phyloP scores from a whole-genome alignment of 169 alveolate genomes.

The Cyclospora cayetanensis region DNA sequence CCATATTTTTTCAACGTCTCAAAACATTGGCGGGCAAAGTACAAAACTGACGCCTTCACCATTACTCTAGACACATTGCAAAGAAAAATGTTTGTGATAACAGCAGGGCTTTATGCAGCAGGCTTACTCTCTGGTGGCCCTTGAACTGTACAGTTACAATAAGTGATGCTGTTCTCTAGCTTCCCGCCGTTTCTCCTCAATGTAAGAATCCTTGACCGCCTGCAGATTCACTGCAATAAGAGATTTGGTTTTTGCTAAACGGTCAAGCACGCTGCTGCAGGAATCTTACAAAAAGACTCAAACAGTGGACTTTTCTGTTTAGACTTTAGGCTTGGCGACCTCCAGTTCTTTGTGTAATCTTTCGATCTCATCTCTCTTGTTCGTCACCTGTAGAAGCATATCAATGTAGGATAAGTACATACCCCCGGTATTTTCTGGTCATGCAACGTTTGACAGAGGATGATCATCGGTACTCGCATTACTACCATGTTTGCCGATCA shows the following conservation, averaged over 20 bases:
- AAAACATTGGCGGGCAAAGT: not conserved
- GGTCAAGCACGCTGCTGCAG: no score
- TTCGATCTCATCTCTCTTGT: constrained; percentile 87
- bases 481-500: not conserved
- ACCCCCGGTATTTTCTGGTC: not conserved
- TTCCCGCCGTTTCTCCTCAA: constrained; percentile 85
- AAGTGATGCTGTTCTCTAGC: constrained; percentile 43
- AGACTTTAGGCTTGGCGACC: constrained; percentile 18
- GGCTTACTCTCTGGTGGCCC: constrained; percentile 21
- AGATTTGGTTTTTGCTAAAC: not conserved
- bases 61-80: not conserved
- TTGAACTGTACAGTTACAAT: constrained; percentile 36
- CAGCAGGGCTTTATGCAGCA: not conserved
- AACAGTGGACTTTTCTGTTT: not conserved
- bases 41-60: not conserved
- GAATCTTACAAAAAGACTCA: no score
- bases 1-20: not conserved
- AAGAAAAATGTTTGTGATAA: not conserved
- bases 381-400: constrained; percentile 81
- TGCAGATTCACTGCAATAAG: constrained; percentile 49
- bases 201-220: constrained; percentile 86
- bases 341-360: constrained; percentile 84
- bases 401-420: no score
- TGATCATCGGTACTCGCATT: not conserved
- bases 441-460: not conserved